A percentile compares a stretch with the other conserved stretches of the same genome.
These are phyloP conservation scores for Lachnellula subtilissima DNA, from an alignment of 2,329 filamentous ascomycete genomes.

Conservation along the genomic window DNA sequence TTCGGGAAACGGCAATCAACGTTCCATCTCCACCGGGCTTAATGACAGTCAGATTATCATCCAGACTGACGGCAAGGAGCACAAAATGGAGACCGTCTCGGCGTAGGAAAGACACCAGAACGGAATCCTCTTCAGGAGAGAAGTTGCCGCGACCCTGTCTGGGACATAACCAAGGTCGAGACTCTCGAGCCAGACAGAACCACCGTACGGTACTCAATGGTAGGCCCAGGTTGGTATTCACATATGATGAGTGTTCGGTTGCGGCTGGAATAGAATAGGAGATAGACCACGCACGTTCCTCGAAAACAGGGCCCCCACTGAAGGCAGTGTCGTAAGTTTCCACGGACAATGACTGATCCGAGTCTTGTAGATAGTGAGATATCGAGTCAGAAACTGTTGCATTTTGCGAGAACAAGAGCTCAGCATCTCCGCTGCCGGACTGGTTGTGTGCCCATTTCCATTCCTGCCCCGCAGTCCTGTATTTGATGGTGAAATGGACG, in stretches of 20 bases:
- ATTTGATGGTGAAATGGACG: conserved; percentile 8
- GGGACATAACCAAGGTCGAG: conserved; percentile 8
- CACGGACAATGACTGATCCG: background rate
- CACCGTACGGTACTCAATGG: conserved; percentile 3
- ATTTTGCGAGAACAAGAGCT: conserved; percentile 5
- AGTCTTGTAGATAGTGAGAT: background rate
- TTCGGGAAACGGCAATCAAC: conserved; percentile 1
- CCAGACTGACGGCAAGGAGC: conserved; percentile 10
- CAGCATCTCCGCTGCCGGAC: conserved; percentile 1
- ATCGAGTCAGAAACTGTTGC: background rate
- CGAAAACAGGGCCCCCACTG: background rate
- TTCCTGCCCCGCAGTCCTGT: conserved; percentile 1
- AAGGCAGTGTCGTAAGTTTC: background rate
- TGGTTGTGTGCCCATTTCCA: conserved; percentile 6
- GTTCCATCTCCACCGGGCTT: conserved; percentile 5
- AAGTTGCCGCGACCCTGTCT: background rate
- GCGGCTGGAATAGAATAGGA: conserved; percentile 4
- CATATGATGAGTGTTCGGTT: conserved; percentile 1
- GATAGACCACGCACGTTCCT: conserved; percentile 1
- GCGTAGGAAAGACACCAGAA: conserved; percentile 12
- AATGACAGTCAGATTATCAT: conserved; percentile 5
- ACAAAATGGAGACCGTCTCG: conserved; percentile 9
- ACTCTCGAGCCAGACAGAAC: conserved; percentile 10
- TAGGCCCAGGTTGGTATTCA: background rate
- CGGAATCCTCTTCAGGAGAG: conserved; percentile 8